A percentile compares a stretch with the other conserved stretches of the same genome.
Conservation (phyloP, 2,329 filamentous ascomycete genomes). For the Clarireedia monteithiana region DNA sequence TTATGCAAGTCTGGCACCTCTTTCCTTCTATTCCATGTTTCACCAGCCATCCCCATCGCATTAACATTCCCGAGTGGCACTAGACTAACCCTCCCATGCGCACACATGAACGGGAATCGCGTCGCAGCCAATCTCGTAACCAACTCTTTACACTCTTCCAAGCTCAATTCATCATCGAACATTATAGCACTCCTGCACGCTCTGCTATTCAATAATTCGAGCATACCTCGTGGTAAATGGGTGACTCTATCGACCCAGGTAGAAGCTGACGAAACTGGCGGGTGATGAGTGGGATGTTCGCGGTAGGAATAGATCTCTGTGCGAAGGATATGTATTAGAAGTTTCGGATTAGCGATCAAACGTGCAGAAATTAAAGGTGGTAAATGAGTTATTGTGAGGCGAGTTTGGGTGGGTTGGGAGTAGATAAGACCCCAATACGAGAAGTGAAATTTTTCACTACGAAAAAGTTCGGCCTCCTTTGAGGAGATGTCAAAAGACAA, state of each 20-base stretch:
- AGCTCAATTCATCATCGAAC: constrained; percentile 67
- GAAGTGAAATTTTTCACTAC: constrained; percentile 48
- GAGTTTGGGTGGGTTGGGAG: constrained; percentile 2
- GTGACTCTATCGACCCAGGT: constrained; percentile 56
- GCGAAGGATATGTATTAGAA: constrained; percentile 68
- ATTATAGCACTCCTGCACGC: constrained; percentile 76
- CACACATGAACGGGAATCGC: constrained; percentile 74
- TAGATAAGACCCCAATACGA: constrained; percentile 64
- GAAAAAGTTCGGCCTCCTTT: constrained; percentile 54
- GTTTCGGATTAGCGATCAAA: constrained; percentile 61
- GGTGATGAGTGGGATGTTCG: constrained; percentile 5
- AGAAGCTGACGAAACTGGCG: constrained; percentile 15
- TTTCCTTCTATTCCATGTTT: background rate
- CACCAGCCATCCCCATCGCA: background rate
- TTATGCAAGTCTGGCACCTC: no score
- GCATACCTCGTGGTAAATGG: constrained; percentile 64
- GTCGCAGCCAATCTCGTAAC: constrained; percentile 51
- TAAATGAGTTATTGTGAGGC: constrained; percentile 47
- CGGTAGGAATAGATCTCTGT: constrained; percentile 60
- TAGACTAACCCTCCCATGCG: constrained; percentile 66
- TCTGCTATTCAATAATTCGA: constrained; percentile 69
- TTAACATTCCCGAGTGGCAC: constrained; percentile 49
- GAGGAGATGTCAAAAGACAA: constrained; percentile 57
- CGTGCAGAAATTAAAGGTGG: constrained; percentile 69
- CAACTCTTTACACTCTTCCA: constrained; percentile 50